Percentiles rank a stretch among this genome's conserved stretches.
phyloP scores from a whole-genome alignment of 345 rosid genomes.

The Syzygium oleosum region DNA sequence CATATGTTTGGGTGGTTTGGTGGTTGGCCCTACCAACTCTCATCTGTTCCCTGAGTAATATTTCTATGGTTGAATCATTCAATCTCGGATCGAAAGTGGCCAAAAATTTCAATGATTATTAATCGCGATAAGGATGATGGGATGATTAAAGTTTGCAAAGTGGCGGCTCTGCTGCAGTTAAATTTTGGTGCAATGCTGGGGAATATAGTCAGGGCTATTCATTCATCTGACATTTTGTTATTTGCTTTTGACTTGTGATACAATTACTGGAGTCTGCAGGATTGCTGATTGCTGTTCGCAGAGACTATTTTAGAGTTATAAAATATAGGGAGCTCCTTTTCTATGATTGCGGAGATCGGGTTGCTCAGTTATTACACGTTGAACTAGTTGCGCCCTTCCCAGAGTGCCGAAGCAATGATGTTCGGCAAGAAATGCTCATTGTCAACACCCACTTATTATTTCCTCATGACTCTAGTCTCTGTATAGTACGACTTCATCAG shows the following conservation, averaged over 20 bases:
- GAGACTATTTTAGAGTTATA: constrained; percentile 53
- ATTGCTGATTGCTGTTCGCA: constrained; percentile 66
- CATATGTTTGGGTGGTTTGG: background rate
- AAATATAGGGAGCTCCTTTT: constrained; percentile 66
- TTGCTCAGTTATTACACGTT: constrained; percentile 88
- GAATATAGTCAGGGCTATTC: background rate
- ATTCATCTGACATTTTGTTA: background rate
- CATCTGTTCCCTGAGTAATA: background rate
- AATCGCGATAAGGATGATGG: background rate
- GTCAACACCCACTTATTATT: constrained; percentile 89
- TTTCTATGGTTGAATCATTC: background rate
- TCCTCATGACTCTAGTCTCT: constrained; percentile 80
- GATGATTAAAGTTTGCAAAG: background rate
- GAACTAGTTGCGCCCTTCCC: constrained; percentile 46
- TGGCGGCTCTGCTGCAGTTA: background rate
- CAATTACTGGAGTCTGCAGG: constrained; percentile 31
- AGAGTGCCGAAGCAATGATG: constrained; percentile 15
- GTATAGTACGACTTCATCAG: constrained; percentile 80
- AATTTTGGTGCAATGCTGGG: background rate
- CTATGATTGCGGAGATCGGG: constrained; percentile 88
- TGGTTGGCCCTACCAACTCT: background rate
- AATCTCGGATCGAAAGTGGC: background rate
- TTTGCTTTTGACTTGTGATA: background rate
- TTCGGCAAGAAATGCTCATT: constrained; percentile 65
- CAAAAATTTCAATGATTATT: background rate